Base-by-base conservation (phyloP, 306 rosid genomes). In the Sophora flavescens region DNA sequence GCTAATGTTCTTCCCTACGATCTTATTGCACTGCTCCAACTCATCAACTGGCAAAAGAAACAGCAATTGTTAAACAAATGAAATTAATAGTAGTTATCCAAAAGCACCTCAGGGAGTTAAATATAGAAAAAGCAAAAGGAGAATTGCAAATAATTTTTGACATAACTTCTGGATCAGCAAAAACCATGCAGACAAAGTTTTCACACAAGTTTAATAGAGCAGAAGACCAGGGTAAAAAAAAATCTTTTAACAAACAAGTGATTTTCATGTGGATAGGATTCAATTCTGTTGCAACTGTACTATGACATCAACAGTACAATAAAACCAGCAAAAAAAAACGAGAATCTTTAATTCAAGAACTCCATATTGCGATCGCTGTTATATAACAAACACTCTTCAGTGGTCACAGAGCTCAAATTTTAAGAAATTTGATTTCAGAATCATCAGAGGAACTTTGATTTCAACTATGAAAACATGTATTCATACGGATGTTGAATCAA, bases 1-100 rank as follows among this genome's bases (percentile, higher is more conserved):
- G 80, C 84, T 87, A 71, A 78, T 89, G 72, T 76, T 70, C 81
- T 86, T 85, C 65, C 99, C 98, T 8, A 96, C 93, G 35, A 92
- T 86, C 94, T 90, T 96, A 88, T 89, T 96, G 88, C 99, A 96
- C 85, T 87, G 88, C 74, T 93, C 98, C 93, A 96, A 74, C 63
- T 96, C 99, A 87, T 96, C 99, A 82, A 96, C 99, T 96, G 86
- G 84, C 70, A 78, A 77, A 86, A 16, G 64, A 85, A 80, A 68
- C 60, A 70, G 80, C 60, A 45, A 69, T 14, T 30, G 73, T 78
- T 59, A 68, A 74, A 47, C 52, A 77, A 58, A 58, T 70, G 35
- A 65, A 63, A 63, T 26, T 63, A 18, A 50, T 13, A 42, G 58
- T 9, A 68, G 17, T 45, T 11, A 78, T 39, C 35, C 33, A 59